Base-by-base conservation (phyloP, 148 eudicot species). In the Vaccinium myrtillus region DNA sequence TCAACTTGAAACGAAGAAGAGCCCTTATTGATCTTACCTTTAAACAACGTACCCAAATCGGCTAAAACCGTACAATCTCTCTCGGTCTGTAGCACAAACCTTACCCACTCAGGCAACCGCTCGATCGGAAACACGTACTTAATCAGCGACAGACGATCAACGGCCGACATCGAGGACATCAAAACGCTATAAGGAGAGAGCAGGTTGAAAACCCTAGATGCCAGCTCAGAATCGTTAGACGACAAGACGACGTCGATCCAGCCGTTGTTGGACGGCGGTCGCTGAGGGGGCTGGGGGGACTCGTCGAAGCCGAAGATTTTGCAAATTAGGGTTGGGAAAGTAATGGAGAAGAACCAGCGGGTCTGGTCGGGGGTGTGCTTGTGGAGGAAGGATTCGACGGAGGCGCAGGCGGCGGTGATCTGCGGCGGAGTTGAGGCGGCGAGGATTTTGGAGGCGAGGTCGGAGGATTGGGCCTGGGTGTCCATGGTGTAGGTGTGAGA, bases 41-140 rank as follows among this genome's bases (percentile, higher is more conserved):
- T 91, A 70, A 96, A 93, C 92, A 94, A 87, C 12, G 92, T 87
- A 46, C 97, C 93, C 83, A 92, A 85, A 80, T 94, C 95, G 2
- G 85, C 81, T 67, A 96, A 86, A 75, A 88, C 88, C 61, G 59
- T 86, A 81, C 88, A 87, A 19, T 94, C 91, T 56, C 90, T 80
- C 79, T 90, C 92, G 75, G 87, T 91, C 21, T 88, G 88, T 14
- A 94, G 83, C 91, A 89, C 84, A 84, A 91, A 85, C 81, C 94
- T 88, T 61, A 92, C 87, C 97, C 98, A 96, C 83, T 94, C 94
- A n/a, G 99, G 99, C 80, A 96, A 86, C 23, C 99, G 83, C 74
- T 96, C 99, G 59, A 67, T 63, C 48, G 99, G 99, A 83, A 93
- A 94, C 73, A 94, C 93, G 56, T 92, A 96, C 61, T 93, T 93